Evolutionary conservation across 2,329 filamentous ascomycete species (phyloP).

Genomic region (Blastomyces silverae): DNA sequence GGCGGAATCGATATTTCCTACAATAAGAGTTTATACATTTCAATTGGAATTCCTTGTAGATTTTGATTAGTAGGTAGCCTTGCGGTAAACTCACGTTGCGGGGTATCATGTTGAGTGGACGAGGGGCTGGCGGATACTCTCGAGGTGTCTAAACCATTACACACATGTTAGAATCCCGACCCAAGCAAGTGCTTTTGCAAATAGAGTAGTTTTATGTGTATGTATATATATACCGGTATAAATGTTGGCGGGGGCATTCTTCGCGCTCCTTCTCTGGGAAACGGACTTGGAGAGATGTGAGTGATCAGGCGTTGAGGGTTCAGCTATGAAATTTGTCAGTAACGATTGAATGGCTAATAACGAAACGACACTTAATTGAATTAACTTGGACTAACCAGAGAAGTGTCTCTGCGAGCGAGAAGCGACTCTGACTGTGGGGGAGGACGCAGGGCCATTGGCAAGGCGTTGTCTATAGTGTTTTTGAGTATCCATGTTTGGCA

Average conservation of each 20-base stretch:
- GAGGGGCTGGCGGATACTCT: conserved; percentile 8
- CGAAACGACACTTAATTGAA: not conserved
- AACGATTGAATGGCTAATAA: not conserved
- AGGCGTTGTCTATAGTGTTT: conserved; percentile 1
- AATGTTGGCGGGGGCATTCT: not conserved
- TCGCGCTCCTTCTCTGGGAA: not conserved
- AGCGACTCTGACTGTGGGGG: conserved; percentile 1
- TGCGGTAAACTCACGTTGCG: conserved; percentile 12
- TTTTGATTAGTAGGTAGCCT: not conserved
- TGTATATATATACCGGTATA: conserved; percentile 8
- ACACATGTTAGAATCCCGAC: not conserved
- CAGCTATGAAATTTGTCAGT: not conserved
- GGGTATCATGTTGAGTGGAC: conserved; percentile 7
- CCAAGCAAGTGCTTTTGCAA: not conserved
- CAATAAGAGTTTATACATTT: conserved; percentile 15
- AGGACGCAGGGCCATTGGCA: conserved; percentile 6
- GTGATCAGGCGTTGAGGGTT: conserved; percentile 9
- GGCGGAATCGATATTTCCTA: conserved; percentile 30
- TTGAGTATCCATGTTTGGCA: conserved; percentile 4
- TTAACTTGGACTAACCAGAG: not conserved
- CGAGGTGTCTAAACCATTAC: not conserved
- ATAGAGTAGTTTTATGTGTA: not conserved
- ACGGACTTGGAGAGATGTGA: not conserved
- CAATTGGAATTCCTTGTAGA: not conserved
- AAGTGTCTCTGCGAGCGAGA: conserved; percentile 4